Conservation (phyloP, 129 eudicot genomes). For the Flaveria bidentis region DNA sequence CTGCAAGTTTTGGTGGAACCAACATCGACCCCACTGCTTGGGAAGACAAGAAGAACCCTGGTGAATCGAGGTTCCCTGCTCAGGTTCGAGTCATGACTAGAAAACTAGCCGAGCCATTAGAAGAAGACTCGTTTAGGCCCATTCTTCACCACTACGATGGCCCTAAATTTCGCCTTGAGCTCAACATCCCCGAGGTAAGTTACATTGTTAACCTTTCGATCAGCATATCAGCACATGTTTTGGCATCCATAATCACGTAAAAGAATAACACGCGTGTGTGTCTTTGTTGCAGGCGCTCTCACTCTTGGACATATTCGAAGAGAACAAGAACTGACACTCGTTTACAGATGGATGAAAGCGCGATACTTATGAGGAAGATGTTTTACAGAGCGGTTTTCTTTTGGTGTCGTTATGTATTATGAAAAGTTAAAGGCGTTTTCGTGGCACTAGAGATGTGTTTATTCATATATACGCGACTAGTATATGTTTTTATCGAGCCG, state of each 20-base stretch:
- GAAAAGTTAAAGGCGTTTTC: slow-evolving; percentile 16
- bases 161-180: slow-evolving; percentile 95
- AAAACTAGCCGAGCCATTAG: slow-evolving; percentile 86
- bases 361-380: slow-evolving; percentile 12
- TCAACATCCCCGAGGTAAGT: slow-evolving; percentile 89
- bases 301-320: slow-evolving; percentile 74
- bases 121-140: slow-evolving; percentile 98
- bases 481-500: slow-evolving; percentile 33
- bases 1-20: slow-evolving; percentile 96
- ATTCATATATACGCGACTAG: slow-evolving; percentile 19
- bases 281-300: slow-evolving; percentile 58
- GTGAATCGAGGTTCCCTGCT: slow-evolving; percentile 98
- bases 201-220: slow-evolving; percentile 2
- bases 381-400: slow-evolving; percentile 14
- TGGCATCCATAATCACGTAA: neutral
- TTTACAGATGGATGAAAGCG: neutral
- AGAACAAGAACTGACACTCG: slow-evolving; percentile 32
- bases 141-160: slow-evolving; percentile 98
- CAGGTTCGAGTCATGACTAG: slow-evolving; percentile 88
- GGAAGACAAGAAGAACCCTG: slow-evolving; percentile 97
- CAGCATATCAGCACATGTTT: neutral
- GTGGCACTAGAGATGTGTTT: slow-evolving; percentile 21
- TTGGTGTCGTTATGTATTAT: neutral
- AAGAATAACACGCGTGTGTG: neutral
- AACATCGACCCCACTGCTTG: slow-evolving; percentile 92